These are phyloP conservation scores for Kuraishia cidri DNA, from an alignment of 805 yeast species.

Conservation along the genomic window DNA sequence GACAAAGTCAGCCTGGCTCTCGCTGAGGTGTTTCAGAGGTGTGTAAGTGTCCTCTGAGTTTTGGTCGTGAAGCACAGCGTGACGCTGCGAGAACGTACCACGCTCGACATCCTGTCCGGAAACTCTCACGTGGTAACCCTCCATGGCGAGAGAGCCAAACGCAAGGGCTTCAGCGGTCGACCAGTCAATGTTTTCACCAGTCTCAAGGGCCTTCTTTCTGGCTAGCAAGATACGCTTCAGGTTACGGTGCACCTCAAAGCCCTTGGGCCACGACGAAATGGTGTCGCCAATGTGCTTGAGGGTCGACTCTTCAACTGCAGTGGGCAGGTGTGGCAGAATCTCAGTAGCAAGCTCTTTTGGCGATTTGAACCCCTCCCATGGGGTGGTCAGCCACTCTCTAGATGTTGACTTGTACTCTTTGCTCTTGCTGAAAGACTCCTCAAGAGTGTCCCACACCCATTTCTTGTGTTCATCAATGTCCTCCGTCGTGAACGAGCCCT, in stretches of 20 bases:
- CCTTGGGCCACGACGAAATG: slow-evolving; percentile 79
- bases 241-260: slow-evolving; percentile 88
- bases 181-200: slow-evolving; percentile 97
- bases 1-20: slow-evolving; percentile 77
- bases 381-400: slow-evolving; percentile 96
- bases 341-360: slow-evolving; percentile 96
- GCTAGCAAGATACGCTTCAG: slow-evolving; percentile 86
- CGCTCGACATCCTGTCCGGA: slow-evolving; percentile 99
- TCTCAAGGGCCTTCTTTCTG: slow-evolving; percentile 74
- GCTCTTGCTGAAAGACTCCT: slow-evolving; percentile 80
- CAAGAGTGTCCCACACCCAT: slow-evolving; percentile 95
- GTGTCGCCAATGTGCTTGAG: slow-evolving; percentile 73
- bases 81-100: slow-evolving; percentile 99
- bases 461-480: slow-evolving; percentile 94
- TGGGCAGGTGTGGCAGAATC: slow-evolving; percentile 91
- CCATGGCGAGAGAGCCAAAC: slow-evolving; percentile 82
- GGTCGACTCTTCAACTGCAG: slow-evolving; percentile 67
- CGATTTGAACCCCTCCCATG: slow-evolving; percentile 98
- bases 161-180: slow-evolving; percentile 99
- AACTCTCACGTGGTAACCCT: slow-evolving; percentile 94
- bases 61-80: slow-evolving; percentile 96
- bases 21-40: slow-evolving; percentile 75
- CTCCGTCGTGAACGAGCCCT: slow-evolving; percentile 81
- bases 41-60: slow-evolving; percentile 72
- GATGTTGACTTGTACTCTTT: slow-evolving; percentile 87